Percentiles rank a stretch among this genome's conserved stretches.
phyloP scores from a whole-genome alignment of 345 rosid species.

The Noccaea bulbosa region DNA sequence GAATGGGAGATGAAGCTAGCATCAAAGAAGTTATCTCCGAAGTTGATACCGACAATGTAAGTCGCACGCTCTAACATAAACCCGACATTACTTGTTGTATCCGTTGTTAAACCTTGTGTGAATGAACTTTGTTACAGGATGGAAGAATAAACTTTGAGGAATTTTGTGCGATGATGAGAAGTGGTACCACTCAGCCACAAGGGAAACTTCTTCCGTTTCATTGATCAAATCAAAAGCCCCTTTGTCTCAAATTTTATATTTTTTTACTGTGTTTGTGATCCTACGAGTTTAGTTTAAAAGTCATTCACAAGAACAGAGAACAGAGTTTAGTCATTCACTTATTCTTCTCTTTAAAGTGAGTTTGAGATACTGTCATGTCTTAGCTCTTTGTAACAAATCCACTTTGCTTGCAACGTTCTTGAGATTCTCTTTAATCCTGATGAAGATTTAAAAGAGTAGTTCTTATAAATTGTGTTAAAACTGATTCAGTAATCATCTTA shows the following conservation, averaged over 20 bases:
- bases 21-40: constrained; percentile 80
- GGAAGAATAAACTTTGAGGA: constrained; percentile 91
- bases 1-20: constrained; percentile 82
- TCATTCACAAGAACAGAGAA: constrained; percentile 6
- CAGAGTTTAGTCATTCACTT: background rate
- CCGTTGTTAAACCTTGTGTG: background rate
- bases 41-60: constrained; percentile 91
- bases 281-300: constrained; percentile 11
- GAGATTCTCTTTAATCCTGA: constrained; percentile 2
- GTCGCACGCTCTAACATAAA: constrained; percentile 25
- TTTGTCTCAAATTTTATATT: background rate
- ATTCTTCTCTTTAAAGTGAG: constrained; percentile 13
- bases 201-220: constrained; percentile 49
- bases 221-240: constrained; percentile 20
- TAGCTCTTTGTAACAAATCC: constrained; percentile 8
- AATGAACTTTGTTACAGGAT: constrained; percentile 52
- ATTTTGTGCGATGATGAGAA: constrained; percentile 93
- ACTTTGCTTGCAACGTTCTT: background rate
- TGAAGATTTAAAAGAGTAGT: background rate
- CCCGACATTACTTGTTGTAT: constrained; percentile 1
- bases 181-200: constrained; percentile 59
- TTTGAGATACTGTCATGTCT: constrained; percentile 8
- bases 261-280: constrained; percentile 13
- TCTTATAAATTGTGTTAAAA: background rate
- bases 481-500: too few relatives aligned